Conservation (phyloP, 768 basidiomycete species). For the Termitomyces sp. region DNA sequence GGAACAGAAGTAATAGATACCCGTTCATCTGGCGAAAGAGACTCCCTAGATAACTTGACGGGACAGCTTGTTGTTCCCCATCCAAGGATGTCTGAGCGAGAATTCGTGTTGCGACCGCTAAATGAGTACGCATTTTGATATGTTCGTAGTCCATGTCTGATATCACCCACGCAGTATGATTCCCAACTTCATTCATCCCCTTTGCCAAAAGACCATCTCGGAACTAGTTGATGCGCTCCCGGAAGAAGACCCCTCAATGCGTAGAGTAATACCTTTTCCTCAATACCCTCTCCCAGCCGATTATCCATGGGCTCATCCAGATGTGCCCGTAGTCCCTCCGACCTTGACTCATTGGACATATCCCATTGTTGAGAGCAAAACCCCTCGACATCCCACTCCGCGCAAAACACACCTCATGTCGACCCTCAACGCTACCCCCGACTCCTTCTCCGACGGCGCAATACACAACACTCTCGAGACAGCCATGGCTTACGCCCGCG, state of each 20-base stretch:
- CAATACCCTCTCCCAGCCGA: slow-evolving; percentile 35
- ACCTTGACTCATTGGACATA: slow-evolving; percentile 52
- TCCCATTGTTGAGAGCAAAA: slow-evolving; percentile 21
- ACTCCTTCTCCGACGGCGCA: slow-evolving; percentile 93
- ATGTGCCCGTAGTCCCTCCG: slow-evolving; percentile 34
- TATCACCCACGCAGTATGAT: slow-evolving; percentile 58
- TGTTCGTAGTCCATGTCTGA: neutral
- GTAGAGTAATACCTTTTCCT: slow-evolving; percentile 76
- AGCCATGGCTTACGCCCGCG: slow-evolving; percentile 50
- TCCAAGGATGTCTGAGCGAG: slow-evolving; percentile 73
- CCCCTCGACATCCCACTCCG: slow-evolving; percentile 3
- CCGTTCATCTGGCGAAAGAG: slow-evolving; percentile 34
- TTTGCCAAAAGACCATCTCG: slow-evolving; percentile 41
- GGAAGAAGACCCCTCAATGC: slow-evolving; percentile 45
- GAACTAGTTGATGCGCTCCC: slow-evolving; percentile 41
- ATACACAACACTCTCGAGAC: slow-evolving; percentile 45
- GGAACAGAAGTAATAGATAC: slow-evolving; percentile 60
- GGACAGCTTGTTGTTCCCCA: slow-evolving; percentile 85
- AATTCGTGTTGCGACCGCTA: slow-evolving; percentile 88
- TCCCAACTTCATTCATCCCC: slow-evolving; percentile 69
- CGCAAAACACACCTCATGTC: slow-evolving; percentile 77
- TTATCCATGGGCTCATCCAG: slow-evolving; percentile 18
- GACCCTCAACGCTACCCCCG: slow-evolving; percentile 89
- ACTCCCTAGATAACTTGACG: slow-evolving; percentile 46
- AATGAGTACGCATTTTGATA: slow-evolving; percentile 64